Evolutionary conservation across 2,329 filamentous ascomycete species (phyloP), one percentile per base, ranked within the genome.

Genomic region (Rutstroemia sp.): DNA sequence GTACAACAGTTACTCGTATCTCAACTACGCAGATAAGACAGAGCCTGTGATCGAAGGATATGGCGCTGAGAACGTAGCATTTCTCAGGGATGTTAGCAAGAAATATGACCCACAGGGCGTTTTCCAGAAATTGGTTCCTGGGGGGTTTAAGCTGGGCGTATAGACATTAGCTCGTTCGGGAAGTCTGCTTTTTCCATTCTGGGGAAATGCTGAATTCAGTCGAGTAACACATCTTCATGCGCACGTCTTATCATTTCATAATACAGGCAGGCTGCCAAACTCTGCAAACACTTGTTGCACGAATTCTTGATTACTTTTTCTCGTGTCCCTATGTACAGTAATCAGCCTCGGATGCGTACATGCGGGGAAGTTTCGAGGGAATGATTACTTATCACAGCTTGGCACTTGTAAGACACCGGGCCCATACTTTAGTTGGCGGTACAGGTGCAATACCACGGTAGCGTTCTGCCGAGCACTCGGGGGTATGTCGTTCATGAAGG

Each of bases 31-130:
- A 0, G 69, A 71, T 12, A 63, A 64, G 39, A 68, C 67, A 19
- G 76, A 79, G 59, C 62, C 74, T 30, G 71, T 74, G 1, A 66
- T 79, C 18, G n/a, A 61, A 0, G 65, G 71, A 10, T 79, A 78
- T 55, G 75, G 77, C 0, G 38, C 61, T 2, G 64, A 69, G 2
- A 77, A 74, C 16, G 60, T 74, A 47, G 63, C 62, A 5, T 71
- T 64, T 18, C 51, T 77, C 19, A 59, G 62, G 42, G 55, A 56
- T 0, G 55, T 73, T 8, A 60, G 65, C 2, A 59, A 61, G 21
- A 71, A 71, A 49, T 75, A 72, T 51, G 72, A 75, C 46, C 72
- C 72, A 2, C 46, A 60, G 2, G 66, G 69, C 1, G 66, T 74
- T 3, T 74, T 73, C 49, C 70, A 73, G 56, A 68, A 39, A 39